A percentile compares a stretch with the other conserved stretches of the same genome.
phyloP scores from a whole-genome alignment of 2,329 filamentous ascomycete species.

The Cercospora sojina region DNA sequence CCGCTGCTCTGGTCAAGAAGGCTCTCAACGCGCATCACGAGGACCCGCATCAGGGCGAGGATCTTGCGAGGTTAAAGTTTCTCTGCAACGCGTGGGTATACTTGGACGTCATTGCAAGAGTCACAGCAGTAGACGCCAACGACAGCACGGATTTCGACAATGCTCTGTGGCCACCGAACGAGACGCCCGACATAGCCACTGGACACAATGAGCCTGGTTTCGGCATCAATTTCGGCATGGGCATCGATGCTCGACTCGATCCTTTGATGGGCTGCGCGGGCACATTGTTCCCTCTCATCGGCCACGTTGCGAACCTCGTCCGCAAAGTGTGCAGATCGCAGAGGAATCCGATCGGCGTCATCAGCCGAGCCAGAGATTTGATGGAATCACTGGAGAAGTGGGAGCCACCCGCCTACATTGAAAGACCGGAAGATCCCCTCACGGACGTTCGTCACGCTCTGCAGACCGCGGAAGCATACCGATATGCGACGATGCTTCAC shows the following conservation, averaged over 20 bases:
- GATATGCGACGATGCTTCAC: conserved; percentile 65
- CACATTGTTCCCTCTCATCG: conserved; percentile 67
- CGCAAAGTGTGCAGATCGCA: conserved; percentile 57
- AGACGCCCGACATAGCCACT: conserved; percentile 4
- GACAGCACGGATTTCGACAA: conserved; percentile 56
- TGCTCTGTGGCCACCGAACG: conserved; percentile 34
- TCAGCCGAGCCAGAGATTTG: conserved; percentile 61
- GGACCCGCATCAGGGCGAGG: conserved; percentile 44
- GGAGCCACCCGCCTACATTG: conserved; percentile 58
- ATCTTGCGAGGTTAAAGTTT: conserved; percentile 60
- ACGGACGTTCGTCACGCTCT: conserved; percentile 63
- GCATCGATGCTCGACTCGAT: conserved; percentile 59
- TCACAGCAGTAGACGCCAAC: conserved; percentile 62
- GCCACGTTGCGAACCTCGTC: conserved; percentile 64
- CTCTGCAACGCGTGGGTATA: conserved; percentile 72
- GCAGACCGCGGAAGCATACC: conserved; percentile 66
- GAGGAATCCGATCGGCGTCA: conserved; percentile 60
- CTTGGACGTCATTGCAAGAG: conserved; percentile 68
- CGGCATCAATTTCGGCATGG: conserved; percentile 40
- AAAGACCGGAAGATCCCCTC: conserved; percentile 62
- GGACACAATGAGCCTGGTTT: conserved; percentile 33
- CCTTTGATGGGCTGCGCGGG: conserved; percentile 69
- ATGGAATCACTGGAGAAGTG: conserved; percentile 62
- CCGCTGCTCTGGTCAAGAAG: conserved; percentile 62
- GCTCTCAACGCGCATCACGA: conserved; percentile 53